Percentiles rank a stretch among this genome's conserved stretches.
These are phyloP conservation scores for Herpetomonas samuelpessoai DNA, from an alignment of 208 protist species.

Conservation along the genomic window DNA sequence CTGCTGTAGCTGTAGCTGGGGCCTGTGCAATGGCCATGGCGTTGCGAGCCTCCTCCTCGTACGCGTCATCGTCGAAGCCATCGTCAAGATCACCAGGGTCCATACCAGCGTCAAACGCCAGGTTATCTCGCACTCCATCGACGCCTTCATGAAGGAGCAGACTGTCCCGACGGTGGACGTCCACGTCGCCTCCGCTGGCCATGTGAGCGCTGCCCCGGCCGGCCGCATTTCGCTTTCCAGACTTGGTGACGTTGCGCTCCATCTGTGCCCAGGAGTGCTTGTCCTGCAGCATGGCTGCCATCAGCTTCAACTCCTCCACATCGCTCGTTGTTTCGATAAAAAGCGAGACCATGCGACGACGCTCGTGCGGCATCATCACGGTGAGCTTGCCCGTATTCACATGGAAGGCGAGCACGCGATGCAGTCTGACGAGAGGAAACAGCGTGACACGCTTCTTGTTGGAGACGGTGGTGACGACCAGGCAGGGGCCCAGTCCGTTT, in stretches of 20 bases:
- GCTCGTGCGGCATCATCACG: slow-evolving; percentile 55
- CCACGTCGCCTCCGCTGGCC: neutral
- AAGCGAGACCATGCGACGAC: slow-evolving; percentile 40
- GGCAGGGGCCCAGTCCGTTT: slow-evolving; percentile 61
- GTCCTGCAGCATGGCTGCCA: slow-evolving; percentile 66
- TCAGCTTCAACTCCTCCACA: slow-evolving; percentile 53
- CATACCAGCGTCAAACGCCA: neutral
- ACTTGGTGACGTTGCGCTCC: slow-evolving; percentile 61
- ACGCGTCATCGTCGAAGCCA: neutral
- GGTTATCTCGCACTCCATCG: slow-evolving; percentile 2
- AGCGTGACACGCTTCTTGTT: slow-evolving; percentile 72
- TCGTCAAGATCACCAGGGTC: slow-evolving; percentile 8
- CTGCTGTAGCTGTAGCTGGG: too few species aligned
- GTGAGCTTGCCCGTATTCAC: slow-evolving; percentile 65
- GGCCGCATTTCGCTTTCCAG: neutral
- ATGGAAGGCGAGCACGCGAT: slow-evolving; percentile 48
- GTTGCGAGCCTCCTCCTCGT: neutral
- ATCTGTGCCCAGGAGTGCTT: slow-evolving; percentile 43
- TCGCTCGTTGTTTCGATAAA: slow-evolving; percentile 67
- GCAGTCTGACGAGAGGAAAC: slow-evolving; percentile 51
- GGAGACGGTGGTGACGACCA: slow-evolving; percentile 66
- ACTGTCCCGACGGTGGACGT: neutral
- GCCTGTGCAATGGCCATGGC: neutral
- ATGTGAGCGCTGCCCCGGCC: slow-evolving; percentile 2
- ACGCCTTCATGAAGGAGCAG: slow-evolving; percentile 11